Base-by-base conservation (phyloP, 1,139 yeast genomes). In the Blastobotrys raffinosifermentans region DNA sequence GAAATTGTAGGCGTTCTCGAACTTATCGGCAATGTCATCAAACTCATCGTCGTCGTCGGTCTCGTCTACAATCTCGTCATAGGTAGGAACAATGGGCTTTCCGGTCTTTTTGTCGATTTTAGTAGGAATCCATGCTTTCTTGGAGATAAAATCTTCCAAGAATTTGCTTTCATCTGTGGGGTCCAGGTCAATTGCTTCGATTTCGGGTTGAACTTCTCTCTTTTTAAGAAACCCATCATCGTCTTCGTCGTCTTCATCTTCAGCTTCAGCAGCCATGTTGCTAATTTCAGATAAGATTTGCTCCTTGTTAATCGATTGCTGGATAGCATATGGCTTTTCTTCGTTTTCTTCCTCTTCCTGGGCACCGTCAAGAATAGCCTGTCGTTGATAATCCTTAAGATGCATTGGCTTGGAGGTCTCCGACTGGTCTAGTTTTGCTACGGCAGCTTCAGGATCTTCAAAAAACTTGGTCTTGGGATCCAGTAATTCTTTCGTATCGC, bases 1-100 rank as follows among this genome's bases (percentile, higher is more conserved):
- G 70, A 89, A 89, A 55, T 93, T 93, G 64, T 89, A 91, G 0
- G 94, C 96, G 44, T 77, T 75, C 61, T 93, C 99, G 54, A 86
- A 87, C 51, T 77, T 69, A 50, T 93, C 98, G 2, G 82, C 96
- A 1, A 94, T 93, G 36, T 85, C 84, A 34, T 89, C 97, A 57
- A 89, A 91, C 38, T 82, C 89, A 35, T 82, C 93, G 50, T 86
- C 95, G 45, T 78, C 93, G 31, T 76, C 80, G 23, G 70, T 66
- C 7, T 48, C 54, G 41, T 76, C 77, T 14, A 65, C 59, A 19
- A 61, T 57, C 14, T 65, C 63, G 7, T 53, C 58, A 35, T 70
- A 67, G 41, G 80, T 83, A 32, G 83, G 66, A 31, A 77, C 61
- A 25, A 76, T 62, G 3, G 68, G 68, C 54, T 75, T 74, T 27